phyloP scores from a whole-genome alignment of 2,329 filamentous ascomycete genomes.

The Aspergillus intermedius region DNA sequence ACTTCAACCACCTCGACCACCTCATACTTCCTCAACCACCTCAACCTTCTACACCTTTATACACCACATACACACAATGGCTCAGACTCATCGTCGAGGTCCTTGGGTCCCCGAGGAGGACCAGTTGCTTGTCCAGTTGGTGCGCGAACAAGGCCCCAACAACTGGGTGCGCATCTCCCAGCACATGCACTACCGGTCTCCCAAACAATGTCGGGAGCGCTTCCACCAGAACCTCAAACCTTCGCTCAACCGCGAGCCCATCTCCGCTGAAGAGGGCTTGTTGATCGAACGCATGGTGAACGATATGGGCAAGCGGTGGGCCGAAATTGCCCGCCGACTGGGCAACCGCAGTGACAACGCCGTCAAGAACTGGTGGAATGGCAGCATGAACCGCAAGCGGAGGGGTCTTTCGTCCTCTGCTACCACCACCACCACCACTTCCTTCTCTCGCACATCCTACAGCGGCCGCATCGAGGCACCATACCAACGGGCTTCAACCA shows the following conservation, averaged over 20 bases:
- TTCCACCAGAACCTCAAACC: conserved; percentile 91
- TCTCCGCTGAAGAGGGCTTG: conserved; percentile 62
- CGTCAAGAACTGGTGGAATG: conserved; percentile 98
- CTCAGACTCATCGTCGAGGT: conserved; percentile 59
- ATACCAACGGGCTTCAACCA: conserved; percentile 28
- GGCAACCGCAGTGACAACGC: conserved; percentile 87
- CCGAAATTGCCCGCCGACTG: conserved; percentile 78
- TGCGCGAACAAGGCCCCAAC: conserved; percentile 64
- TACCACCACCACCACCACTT: conserved; percentile 26
- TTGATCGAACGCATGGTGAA: conserved; percentile 71
- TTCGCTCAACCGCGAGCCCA: conserved; percentile 64
- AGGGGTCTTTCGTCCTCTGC: conserved; percentile 37
- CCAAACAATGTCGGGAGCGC: conserved; percentile 91
- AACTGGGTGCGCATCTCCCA: conserved; percentile 88
- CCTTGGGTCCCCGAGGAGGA: conserved; percentile 81
- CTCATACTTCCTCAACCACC: background rate
- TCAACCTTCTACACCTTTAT: background rate
- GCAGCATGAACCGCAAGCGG: conserved; percentile 74
- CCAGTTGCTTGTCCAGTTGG: conserved; percentile 60
- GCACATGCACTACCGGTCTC: conserved; percentile 67
- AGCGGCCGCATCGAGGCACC: conserved; percentile 34
- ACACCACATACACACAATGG: conserved; percentile 27
- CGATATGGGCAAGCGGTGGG: conserved; percentile 81
- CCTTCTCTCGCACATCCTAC: conserved; percentile 24
- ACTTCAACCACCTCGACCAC: background rate